Conservation (phyloP, 768 basidiomycete genomes). For the Lentinula sp. region DNA sequence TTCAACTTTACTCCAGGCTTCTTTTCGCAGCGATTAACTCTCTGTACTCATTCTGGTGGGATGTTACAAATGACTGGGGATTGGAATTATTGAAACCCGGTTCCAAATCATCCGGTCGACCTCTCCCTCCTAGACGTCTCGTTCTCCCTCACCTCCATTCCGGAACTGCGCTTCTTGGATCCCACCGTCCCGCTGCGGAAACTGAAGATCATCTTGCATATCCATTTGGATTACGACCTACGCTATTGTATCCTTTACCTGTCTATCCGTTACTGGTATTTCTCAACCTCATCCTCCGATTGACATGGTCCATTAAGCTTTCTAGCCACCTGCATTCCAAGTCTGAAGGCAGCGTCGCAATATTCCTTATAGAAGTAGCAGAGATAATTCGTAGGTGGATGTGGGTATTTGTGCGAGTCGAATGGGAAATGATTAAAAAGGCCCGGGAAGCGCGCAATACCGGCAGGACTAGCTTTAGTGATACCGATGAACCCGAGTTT, state of each 20-base stretch:
- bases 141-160: conserved; percentile 43
- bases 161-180: conserved; percentile 18
- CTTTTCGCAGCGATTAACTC: conserved; percentile 84
- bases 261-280: conserved; percentile 62
- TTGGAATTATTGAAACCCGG: conserved; percentile 59
- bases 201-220: conserved; percentile 26
- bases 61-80: conserved; percentile 97
- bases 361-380: conserved; percentile 88
- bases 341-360: conserved; percentile 67
- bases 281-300: conserved; percentile 6
- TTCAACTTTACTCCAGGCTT: conserved; percentile 45
- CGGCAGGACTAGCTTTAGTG: conserved; percentile 16
- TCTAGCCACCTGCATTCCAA: conserved; percentile 7
- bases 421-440: conserved; percentile 88
- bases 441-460: conserved; percentile 21
- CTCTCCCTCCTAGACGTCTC: conserved; percentile 34
- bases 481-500: conserved; percentile 28
- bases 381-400: conserved; percentile 92
- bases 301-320: conserved; percentile 13
- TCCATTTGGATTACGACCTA: conserved; percentile 70
- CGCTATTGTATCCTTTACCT: conserved; percentile 73
- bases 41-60: conserved; percentile 98
- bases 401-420: conserved; percentile 96
- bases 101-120: conserved; percentile 20
- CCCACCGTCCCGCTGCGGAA: conserved; percentile 11